Evolutionary conservation across 768 basidiomycete species (phyloP).

Genomic region (Tricholoma flavovirens): DNA sequence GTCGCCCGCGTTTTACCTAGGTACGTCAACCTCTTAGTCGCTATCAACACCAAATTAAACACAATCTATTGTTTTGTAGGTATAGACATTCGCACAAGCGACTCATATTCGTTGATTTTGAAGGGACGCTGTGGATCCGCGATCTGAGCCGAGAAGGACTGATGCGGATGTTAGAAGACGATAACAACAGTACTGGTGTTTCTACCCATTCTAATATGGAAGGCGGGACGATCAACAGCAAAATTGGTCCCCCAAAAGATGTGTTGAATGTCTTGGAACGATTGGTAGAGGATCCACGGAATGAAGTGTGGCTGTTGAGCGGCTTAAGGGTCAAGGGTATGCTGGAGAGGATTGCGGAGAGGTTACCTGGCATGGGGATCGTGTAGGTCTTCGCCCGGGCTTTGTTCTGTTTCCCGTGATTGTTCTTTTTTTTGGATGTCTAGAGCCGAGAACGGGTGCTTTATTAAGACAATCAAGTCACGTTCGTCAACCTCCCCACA

Average conservation of each 20-base stretch:
- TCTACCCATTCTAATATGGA: background rate
- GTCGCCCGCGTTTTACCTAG: constrained; percentile 52
- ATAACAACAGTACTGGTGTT: background rate
- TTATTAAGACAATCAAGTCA: constrained; percentile 49
- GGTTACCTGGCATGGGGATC: constrained; percentile 66
- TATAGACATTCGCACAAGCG: constrained; percentile 53
- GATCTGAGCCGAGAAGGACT: constrained; percentile 46
- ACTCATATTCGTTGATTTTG: constrained; percentile 70
- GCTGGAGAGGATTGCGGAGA: constrained; percentile 56
- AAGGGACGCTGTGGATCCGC: constrained; percentile 72
- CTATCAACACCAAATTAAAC: background rate
- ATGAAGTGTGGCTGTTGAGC: constrained; percentile 80
- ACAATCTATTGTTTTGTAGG: background rate
- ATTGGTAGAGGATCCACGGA: constrained; percentile 57
- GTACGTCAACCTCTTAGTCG: constrained; percentile 27
- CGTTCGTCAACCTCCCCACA: constrained; percentile 14
- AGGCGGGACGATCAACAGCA: constrained; percentile 8
- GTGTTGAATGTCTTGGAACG: constrained; percentile 46
- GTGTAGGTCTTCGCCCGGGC: constrained; percentile 43
- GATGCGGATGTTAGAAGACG: constrained; percentile 31
- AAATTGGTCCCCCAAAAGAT: constrained; percentile 21
- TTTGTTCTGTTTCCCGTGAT: background rate
- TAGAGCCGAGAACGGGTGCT: constrained; percentile 87
- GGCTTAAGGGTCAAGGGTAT: constrained; percentile 61
- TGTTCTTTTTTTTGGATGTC: background rate